Percentiles rank a stretch among this genome's conserved stretches.
Conservation (phyloP, 805 yeast species). For the Wickerhamomyces ciferrii region DNA sequence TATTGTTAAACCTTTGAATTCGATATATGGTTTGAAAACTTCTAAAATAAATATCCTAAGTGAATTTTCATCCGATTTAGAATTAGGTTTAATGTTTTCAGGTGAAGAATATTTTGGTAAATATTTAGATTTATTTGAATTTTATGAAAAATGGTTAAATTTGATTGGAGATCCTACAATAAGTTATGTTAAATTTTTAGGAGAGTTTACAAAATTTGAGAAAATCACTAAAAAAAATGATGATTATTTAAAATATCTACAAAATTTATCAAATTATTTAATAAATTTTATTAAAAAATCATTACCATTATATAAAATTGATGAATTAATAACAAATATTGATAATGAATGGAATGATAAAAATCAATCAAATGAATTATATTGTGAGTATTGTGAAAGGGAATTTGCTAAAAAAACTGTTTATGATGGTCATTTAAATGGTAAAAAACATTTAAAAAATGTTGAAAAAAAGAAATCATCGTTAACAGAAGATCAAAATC, state of each 20-base stretch:
- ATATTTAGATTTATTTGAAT: slow-evolving; percentile 48
- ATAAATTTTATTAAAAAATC: slow-evolving; percentile 38
- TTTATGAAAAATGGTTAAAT: slow-evolving; percentile 51
- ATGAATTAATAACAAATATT: slow-evolving; percentile 17
- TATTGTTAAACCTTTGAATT: slow-evolving; percentile 19
- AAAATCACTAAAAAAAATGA: slow-evolving; percentile 18
- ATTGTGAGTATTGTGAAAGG: slow-evolving; percentile 62
- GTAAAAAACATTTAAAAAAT: slow-evolving; percentile 70
- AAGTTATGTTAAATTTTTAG: slow-evolving; percentile 47
- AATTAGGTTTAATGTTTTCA: slow-evolving; percentile 45
- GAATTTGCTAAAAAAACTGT: slow-evolving; percentile 60
- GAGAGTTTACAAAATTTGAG: slow-evolving; percentile 35
- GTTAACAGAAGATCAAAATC: neutral
- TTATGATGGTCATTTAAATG: slow-evolving; percentile 60
- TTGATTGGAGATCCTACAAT: slow-evolving; percentile 18
- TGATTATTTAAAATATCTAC: slow-evolving; percentile 41
- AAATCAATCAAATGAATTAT: slow-evolving; percentile 27
- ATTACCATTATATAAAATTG: slow-evolving; percentile 42
- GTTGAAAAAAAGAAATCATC: slow-evolving; percentile 8
- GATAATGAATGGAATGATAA: slow-evolving; percentile 10
- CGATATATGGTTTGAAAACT: slow-evolving; percentile 12
- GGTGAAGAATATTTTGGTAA: slow-evolving; percentile 63
- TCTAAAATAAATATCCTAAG: slow-evolving; percentile 35
- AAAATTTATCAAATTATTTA: slow-evolving; percentile 44
- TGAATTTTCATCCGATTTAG: slow-evolving; percentile 41